phyloP scores from a whole-genome alignment of 768 basidiomycete genomes.

The Chalciporus pseudorubinellus region DNA sequence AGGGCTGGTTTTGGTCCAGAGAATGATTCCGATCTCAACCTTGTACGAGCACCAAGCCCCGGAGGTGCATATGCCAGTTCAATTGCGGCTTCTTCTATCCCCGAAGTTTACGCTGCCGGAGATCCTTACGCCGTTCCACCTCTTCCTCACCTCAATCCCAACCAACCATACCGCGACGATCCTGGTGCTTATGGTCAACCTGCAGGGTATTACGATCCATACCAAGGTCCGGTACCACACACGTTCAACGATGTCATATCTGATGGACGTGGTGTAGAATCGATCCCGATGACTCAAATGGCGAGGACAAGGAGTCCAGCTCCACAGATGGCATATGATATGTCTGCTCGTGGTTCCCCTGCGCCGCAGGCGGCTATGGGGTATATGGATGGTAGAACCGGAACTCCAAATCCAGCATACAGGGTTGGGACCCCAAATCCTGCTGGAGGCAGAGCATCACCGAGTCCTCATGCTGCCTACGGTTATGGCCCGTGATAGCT shows the following conservation, averaged over 20 bases:
- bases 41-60: constrained; percentile 49
- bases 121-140: constrained; percentile 86
- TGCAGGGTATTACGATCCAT: constrained; percentile 72
- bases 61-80: constrained; percentile 48
- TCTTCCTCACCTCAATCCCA: constrained; percentile 76
- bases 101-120: constrained; percentile 36
- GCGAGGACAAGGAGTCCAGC: constrained; percentile 39
- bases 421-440: constrained; percentile 31
- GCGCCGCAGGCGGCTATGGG: constrained; percentile 41
- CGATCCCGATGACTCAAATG: constrained; percentile 77
- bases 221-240: constrained; percentile 70
- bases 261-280: constrained; percentile 44
- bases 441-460: constrained; percentile 38
- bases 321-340: constrained; percentile 40
- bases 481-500: constrained; percentile 36
- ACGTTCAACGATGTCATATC: constrained; percentile 48
- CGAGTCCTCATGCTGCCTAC: constrained; percentile 47
- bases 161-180: constrained; percentile 73
- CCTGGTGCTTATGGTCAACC: constrained; percentile 42
- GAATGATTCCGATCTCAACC: constrained; percentile 56
- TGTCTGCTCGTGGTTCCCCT: constrained; percentile 37
- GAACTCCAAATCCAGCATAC: constrained; percentile 31
- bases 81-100: constrained; percentile 43
- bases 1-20: constrained; percentile 64
- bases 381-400: constrained; percentile 33